Conservation (phyloP, 371 early-diverging fungal species). For the Mortierella sp. region DNA sequence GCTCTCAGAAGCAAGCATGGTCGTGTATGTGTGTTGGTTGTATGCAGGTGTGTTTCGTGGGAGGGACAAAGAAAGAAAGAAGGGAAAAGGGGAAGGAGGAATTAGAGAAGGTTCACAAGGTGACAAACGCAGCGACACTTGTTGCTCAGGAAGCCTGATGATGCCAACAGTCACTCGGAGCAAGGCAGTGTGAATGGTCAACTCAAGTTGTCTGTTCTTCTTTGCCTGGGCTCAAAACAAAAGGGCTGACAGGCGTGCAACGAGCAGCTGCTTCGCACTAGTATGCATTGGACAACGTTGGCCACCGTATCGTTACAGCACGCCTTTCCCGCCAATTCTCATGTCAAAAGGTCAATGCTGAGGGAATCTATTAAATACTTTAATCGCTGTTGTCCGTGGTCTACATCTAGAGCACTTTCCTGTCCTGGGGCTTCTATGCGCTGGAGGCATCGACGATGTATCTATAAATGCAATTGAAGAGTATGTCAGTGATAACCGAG, state of each 20-base stretch:
- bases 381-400: not conserved
- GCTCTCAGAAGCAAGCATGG: constrained; percentile 36
- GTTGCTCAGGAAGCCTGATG: not conserved
- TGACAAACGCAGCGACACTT: not conserved
- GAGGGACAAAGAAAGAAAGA: not conserved
- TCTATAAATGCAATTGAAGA: constrained; percentile 8
- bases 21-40: not conserved
- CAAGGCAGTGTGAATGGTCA: not conserved
- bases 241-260: no score
- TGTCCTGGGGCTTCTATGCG: constrained; percentile 11
- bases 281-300: not conserved
- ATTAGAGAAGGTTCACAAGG: not conserved
- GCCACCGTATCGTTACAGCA: no score
- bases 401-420: not conserved
- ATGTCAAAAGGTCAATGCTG: not conserved
- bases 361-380: not conserved
- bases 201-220: not conserved
- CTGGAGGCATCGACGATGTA: constrained; percentile 42
- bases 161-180: not conserved
- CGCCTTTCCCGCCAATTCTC: constrained; percentile 4
- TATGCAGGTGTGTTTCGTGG: not conserved
- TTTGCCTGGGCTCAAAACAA: constrained; percentile 1
- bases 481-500: not conserved
- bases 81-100: not conserved
- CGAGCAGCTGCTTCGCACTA: not conserved